phyloP scores from a whole-genome alignment of 345 rosid genomes.

The Limnanthes douglasii region DNA sequence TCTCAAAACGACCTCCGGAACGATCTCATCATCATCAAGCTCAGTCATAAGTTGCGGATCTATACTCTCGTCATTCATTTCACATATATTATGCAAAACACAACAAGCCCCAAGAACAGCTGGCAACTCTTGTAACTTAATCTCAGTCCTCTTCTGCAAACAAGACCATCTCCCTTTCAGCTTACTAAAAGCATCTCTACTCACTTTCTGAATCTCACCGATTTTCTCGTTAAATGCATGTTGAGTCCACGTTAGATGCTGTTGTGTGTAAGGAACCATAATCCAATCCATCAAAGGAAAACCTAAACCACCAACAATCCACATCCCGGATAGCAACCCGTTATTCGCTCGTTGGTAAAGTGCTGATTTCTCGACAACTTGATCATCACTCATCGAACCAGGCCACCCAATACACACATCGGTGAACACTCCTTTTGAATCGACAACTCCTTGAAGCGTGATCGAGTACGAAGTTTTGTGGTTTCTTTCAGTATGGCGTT shows the following conservation, averaged over 20 bases:
- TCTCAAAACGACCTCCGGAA: constrained; percentile 38
- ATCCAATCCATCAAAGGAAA: constrained; percentile 72
- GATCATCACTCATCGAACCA: constrained; percentile 73
- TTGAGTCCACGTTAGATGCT: constrained; percentile 68
- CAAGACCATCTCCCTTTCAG: constrained; percentile 72
- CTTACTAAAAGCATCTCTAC: constrained; percentile 51
- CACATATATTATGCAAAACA: constrained; percentile 69
- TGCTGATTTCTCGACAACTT: constrained; percentile 65
- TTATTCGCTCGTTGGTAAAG: constrained; percentile 52
- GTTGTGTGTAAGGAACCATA: constrained; percentile 63
- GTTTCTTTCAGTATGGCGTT: constrained; percentile 63
- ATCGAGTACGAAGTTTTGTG: constrained; percentile 67
- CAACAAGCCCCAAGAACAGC: constrained; percentile 71
- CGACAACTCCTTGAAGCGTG: constrained; percentile 61
- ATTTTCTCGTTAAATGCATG: constrained; percentile 76
- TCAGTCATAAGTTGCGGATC: constrained; percentile 29
- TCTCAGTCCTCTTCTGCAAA: constrained; percentile 67
- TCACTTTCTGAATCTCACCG: constrained; percentile 40
- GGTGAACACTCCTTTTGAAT: constrained; percentile 52
- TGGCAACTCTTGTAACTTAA: constrained; percentile 66
- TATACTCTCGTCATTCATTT: constrained; percentile 33
- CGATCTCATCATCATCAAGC: constrained; percentile 53
- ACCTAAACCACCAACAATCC: constrained; percentile 62
- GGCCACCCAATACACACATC: constrained; percentile 93
- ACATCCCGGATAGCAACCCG: constrained; percentile 42